Evolutionary conservation across 768 basidiomycete species (phyloP).

Genomic region (Collybiopsis luxurians): DNA sequence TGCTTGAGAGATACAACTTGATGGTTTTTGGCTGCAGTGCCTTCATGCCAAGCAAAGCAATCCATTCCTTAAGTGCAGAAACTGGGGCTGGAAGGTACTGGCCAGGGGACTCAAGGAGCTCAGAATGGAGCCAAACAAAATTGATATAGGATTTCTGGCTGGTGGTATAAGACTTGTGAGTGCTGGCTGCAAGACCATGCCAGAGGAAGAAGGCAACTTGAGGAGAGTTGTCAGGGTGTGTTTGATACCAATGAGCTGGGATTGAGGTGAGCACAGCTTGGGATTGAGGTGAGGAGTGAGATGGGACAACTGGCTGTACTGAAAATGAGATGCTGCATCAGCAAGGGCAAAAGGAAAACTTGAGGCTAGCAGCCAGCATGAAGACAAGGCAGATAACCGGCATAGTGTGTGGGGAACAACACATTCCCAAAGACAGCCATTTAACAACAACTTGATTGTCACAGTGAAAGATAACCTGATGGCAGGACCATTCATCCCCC

Average conservation of each 20-base stretch:
- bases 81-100: conserved; percentile 12
- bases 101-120: conserved; percentile 6
- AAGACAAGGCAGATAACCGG: too few relatives aligned
- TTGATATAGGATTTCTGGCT: conserved; percentile 28
- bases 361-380: too few relatives aligned
- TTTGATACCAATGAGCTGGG: conserved; percentile 15
- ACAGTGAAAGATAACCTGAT: too few relatives aligned
- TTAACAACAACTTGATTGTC: too few relatives aligned
- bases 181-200: conserved; percentile 27
- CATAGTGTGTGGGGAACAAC: too few relatives aligned
- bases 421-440: too few relatives aligned
- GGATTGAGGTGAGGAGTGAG: conserved; percentile 8
- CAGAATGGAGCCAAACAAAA: conserved; percentile 15
- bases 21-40: conserved; percentile 10
- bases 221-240: conserved; percentile 10
- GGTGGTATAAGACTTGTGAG: conserved; percentile 25
- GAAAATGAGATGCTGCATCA: conserved; percentile 3
- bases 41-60: conserved; percentile 6
- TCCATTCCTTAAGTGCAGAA: conserved; percentile 12
- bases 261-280: conserved; percentile 2
- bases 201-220: conserved; percentile 22
- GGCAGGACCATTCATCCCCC: neutral
- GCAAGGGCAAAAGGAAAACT: too few relatives aligned
- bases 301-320: neutral
- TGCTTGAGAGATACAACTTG: conserved; percentile 17